Percentiles rank a stretch among this genome's conserved stretches.
phyloP scores from a whole-genome alignment of 2,329 filamentous ascomycete species.

The Aspergillus pseudoglaucus region DNA sequence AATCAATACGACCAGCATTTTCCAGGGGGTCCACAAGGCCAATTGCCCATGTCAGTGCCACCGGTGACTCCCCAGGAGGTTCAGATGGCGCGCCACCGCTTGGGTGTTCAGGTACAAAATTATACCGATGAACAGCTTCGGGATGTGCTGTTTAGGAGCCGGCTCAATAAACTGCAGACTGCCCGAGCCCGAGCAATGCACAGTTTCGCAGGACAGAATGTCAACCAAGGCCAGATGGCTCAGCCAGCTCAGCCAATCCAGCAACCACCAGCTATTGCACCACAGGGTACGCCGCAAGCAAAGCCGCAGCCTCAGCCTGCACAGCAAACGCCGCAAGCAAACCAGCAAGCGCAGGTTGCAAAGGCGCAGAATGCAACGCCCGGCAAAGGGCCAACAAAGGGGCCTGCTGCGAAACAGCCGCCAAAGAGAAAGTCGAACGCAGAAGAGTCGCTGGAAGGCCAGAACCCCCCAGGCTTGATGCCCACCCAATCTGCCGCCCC shows the following conservation, averaged over 20 bases:
- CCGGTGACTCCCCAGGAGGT: conserved; percentile 32
- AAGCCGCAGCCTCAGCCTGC: conserved; percentile 18
- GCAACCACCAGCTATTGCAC: conserved; percentile 15
- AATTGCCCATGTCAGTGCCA: conserved; percentile 25
- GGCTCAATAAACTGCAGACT: conserved; percentile 31
- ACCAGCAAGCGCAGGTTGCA: conserved; percentile 21
- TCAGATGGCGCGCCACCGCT: conserved; percentile 28
- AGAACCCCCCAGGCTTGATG: conserved; percentile 20
- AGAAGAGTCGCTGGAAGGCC: conserved; percentile 42
- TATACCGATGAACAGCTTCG: conserved; percentile 40
- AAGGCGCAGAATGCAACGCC: conserved; percentile 23
- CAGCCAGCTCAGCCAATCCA: conserved; percentile 13
- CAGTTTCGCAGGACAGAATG: conserved; percentile 16
- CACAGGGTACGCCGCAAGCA: conserved; percentile 17
- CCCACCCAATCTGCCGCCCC: conserved; percentile 24
- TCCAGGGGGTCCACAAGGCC: conserved; percentile 18
- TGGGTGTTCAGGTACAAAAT: conserved; percentile 27
- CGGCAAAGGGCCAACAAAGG: conserved; percentile 20
- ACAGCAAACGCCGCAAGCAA: conserved; percentile 19
- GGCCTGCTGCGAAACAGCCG: conserved; percentile 23
- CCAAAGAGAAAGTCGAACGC: conserved; percentile 39
- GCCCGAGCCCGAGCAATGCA: conserved; percentile 25
- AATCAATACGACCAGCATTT: conserved; percentile 26
- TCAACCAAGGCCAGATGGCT: conserved; percentile 17
- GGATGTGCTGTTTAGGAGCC: conserved; percentile 26